Percentiles rank a stretch among this genome's conserved stretches.
These are phyloP conservation scores for Oryza rufipogon DNA, from an alignment of 176 grass and related monocot species.

Conservation along the genomic window DNA sequence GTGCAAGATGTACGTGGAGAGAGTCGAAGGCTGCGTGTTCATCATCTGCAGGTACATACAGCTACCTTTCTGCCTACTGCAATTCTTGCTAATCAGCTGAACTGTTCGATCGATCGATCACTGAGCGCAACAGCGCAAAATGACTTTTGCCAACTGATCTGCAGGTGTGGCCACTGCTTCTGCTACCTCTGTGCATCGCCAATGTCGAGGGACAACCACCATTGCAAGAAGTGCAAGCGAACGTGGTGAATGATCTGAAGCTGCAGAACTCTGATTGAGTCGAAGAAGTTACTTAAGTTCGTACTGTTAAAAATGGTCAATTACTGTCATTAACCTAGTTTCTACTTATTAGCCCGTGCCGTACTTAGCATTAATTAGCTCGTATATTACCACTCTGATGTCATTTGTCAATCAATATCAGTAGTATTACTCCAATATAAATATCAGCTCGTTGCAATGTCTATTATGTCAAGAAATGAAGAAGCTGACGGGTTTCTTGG, in stretches of 20 bases:
- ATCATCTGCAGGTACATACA: constrained; percentile 75
- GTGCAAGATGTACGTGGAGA: constrained; percentile 88
- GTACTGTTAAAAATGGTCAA: not conserved
- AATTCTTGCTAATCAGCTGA: not conserved
- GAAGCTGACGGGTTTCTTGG: not conserved
- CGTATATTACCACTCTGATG: not conserved
- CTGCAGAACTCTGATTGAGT: not conserved
- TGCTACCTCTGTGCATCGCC: constrained; percentile 76
- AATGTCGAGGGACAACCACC: constrained; percentile 59
- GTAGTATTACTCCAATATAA: not conserved
- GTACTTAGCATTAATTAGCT: not conserved
- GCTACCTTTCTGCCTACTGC: not conserved
- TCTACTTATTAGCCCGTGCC: no score
- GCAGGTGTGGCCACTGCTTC: constrained; percentile 72
- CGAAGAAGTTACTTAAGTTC: not conserved
- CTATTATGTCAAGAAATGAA: not conserved
- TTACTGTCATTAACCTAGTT: not conserved
- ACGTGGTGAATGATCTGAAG: constrained; percentile 37
- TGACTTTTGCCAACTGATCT: not conserved
- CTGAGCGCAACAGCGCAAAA: not conserved
- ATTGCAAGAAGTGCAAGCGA: constrained; percentile 46
- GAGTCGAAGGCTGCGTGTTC: constrained; percentile 54
- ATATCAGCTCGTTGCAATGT: not conserved
- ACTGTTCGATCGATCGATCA: not conserved
- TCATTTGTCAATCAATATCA: not conserved